Evolutionary conservation across 176 grass and related monocot genomes (phyloP).

Genomic region (Aechmea fasciata): DNA sequence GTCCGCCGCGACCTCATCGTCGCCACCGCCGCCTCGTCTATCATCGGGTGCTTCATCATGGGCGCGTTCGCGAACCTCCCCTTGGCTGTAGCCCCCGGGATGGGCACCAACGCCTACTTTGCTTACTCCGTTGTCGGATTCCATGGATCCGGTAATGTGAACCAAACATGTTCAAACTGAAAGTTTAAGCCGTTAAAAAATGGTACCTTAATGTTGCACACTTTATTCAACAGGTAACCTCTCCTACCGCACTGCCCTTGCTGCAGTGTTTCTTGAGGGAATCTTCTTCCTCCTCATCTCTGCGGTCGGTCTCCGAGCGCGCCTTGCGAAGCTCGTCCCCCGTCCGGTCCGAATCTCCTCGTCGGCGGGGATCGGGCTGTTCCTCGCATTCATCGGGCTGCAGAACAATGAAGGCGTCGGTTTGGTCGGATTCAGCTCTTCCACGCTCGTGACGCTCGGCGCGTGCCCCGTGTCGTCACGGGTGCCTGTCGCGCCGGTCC

Average conservation of each 20-base stretch:
- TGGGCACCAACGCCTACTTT: slow-evolving; percentile 91
- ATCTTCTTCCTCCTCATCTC: slow-evolving; percentile 63
- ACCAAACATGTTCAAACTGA: too few relatives aligned
- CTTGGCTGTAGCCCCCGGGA: slow-evolving; percentile 52
- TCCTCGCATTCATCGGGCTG: slow-evolving; percentile 58
- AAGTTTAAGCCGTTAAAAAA: too few relatives aligned
- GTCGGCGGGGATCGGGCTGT: slow-evolving; percentile 60
- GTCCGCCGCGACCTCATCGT: slow-evolving; percentile 70
- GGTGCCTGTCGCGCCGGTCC: slow-evolving; percentile 48
- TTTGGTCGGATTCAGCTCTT: slow-evolving; percentile 46
- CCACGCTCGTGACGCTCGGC: slow-evolving; percentile 61
- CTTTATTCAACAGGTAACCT: slow-evolving; percentile 7
- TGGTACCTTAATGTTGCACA: too few relatives aligned
- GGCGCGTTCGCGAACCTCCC: slow-evolving; percentile 69
- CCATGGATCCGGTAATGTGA: slow-evolving; percentile 50
- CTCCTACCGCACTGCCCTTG: slow-evolving; percentile 51
- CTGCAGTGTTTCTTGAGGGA: slow-evolving; percentile 70
- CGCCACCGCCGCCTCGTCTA: slow-evolving; percentile 59
- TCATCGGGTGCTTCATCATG: slow-evolving; percentile 70
- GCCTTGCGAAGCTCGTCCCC: slow-evolving; percentile 47
- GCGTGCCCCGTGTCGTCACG: slow-evolving; percentile 51
- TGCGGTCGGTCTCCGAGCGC: slow-evolving; percentile 36
- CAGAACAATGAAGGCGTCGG: slow-evolving; percentile 55
- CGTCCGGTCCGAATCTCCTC: slow-evolving; percentile 52
- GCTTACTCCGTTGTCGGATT: slow-evolving; percentile 68